These are phyloP conservation scores for Chlamydomonas schloesseri DNA, from an alignment of 139 green algal genomes.

Conservation along the genomic window DNA sequence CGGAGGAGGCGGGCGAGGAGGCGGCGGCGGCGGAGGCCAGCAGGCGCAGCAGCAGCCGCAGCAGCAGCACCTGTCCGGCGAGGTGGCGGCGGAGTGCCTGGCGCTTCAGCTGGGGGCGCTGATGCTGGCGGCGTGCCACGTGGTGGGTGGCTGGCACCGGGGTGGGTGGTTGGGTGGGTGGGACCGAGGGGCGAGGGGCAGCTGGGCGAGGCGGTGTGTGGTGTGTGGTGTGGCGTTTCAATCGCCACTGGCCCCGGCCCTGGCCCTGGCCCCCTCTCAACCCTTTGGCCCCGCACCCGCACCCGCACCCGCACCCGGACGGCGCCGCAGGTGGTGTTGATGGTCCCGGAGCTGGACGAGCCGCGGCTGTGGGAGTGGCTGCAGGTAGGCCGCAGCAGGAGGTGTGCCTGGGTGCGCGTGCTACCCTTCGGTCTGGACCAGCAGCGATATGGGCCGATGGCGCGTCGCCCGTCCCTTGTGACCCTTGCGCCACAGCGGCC, in stretches of 20 bases:
- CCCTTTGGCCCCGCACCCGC: too few relatives aligned
- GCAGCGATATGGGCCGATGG: too few relatives aligned
- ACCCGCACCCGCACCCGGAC: too few relatives aligned
- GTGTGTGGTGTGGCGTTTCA: too few relatives aligned
- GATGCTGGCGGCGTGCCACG: constrained; percentile 22
- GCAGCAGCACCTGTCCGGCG: background rate
- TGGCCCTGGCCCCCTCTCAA: too few relatives aligned
- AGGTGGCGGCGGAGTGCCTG: constrained; percentile 2
- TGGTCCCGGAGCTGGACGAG: constrained; percentile 29
- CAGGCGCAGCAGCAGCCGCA: background rate
- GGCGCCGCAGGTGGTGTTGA: constrained; percentile 43
- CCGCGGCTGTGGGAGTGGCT: constrained; percentile 36
- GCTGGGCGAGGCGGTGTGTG: too few relatives aligned
- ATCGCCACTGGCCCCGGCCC: too few relatives aligned
- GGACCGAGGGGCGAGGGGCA: too few relatives aligned
- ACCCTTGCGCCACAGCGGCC: background rate
- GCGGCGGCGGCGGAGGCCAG: constrained; percentile 3
- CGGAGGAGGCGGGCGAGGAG: too few relatives aligned
- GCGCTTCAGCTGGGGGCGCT: constrained; percentile 12
- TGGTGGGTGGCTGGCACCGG: constrained; percentile 13
- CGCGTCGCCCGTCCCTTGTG: too few relatives aligned
- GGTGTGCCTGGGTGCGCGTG: too few relatives aligned
- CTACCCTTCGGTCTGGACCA: background rate
- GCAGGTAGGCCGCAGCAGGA: background rate
- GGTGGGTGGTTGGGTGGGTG: too few relatives aligned